These are phyloP conservation scores for Dioszegia aurantiaca DNA, from an alignment of 768 basidiomycete genomes.

Conservation along the genomic window DNA sequence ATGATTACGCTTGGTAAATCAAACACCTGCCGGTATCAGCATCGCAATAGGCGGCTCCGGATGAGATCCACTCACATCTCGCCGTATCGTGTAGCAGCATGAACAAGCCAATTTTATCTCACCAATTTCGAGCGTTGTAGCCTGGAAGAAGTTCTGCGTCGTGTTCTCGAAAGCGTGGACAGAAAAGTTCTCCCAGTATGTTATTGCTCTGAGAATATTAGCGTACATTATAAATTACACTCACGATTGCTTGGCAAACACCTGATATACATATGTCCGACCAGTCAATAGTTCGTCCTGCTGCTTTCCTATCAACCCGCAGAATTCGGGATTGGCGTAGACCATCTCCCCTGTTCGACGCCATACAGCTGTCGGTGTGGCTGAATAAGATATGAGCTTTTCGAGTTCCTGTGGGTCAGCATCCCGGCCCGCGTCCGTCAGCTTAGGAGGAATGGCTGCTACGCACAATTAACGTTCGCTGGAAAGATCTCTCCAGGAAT, in stretches of 20 bases:
- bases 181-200: conserved; percentile 82
- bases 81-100: conserved; percentile 91
- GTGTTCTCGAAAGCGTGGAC: conserved; percentile 97
- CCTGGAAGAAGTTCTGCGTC: conserved; percentile 88
- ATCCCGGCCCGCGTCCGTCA: too few species aligned
- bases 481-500: conserved; percentile 93
- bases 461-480: conserved; percentile 80
- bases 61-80: conserved; percentile 57
- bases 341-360: conserved; percentile 96
- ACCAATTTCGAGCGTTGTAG: conserved; percentile 79
- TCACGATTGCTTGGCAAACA: conserved; percentile 92
- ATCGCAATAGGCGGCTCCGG: conserved; percentile 17
- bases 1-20: conserved; percentile 46
- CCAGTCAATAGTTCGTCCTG: conserved; percentile 73
- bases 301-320: conserved; percentile 86
- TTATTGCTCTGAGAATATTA: conserved; percentile 34
- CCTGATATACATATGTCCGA: conserved; percentile 62
- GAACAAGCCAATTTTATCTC: conserved; percentile 66
- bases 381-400: conserved; percentile 93
- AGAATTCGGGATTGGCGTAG: conserved; percentile 93
- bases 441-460: not conserved
- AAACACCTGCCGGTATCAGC: conserved; percentile 22
- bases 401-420: conserved; percentile 71
- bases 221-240: conserved; percentile 60
- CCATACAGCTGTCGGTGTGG: conserved; percentile 97